Percentiles rank a stretch among this genome's conserved stretches.
These are phyloP conservation scores for Crithidia sp. DNA, from an alignment of 208 protist genomes.

Conservation along the genomic window DNA sequence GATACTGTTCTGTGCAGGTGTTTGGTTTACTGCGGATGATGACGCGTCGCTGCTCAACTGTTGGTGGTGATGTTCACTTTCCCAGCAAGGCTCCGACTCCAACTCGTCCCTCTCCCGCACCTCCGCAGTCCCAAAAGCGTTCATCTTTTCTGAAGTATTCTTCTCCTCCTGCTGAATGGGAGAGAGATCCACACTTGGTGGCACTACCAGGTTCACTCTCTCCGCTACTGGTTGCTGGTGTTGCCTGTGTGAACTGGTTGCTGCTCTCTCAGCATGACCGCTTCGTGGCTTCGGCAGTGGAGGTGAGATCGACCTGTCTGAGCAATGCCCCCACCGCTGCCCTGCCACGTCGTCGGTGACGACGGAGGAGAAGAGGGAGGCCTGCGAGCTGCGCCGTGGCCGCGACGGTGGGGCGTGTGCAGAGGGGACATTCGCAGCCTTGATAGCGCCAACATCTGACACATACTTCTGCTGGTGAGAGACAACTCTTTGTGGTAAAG, in stretches of 20 bases:
- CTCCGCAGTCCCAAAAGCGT: background rate
- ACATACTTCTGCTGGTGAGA: background rate
- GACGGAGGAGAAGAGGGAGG: background rate
- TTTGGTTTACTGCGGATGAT: background rate
- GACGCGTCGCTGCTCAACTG: background rate
- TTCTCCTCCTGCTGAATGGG: background rate
- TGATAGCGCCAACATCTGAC: background rate
- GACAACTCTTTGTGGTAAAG: no score
- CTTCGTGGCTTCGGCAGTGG: no score
- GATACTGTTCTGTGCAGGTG: background rate
- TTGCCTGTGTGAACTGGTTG: no score
- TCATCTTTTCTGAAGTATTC: background rate
- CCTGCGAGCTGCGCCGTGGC: constrained; percentile 19
- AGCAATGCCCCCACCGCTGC: background rate
- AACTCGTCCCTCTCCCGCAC: constrained; percentile 2
- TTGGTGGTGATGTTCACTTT: background rate
- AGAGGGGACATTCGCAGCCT: background rate
- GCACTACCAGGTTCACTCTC: no score
- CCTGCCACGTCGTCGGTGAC: background rate
- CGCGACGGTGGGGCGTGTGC: constrained; percentile 10
- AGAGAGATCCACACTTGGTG: no score
- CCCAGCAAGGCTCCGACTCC: constrained; percentile 14
- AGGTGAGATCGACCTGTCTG: background rate
- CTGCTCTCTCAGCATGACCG: no score
- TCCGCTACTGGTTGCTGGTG: no score